phyloP scores from a whole-genome alignment of 129 eudicot species.

The Kitagawia praeruptora region DNA sequence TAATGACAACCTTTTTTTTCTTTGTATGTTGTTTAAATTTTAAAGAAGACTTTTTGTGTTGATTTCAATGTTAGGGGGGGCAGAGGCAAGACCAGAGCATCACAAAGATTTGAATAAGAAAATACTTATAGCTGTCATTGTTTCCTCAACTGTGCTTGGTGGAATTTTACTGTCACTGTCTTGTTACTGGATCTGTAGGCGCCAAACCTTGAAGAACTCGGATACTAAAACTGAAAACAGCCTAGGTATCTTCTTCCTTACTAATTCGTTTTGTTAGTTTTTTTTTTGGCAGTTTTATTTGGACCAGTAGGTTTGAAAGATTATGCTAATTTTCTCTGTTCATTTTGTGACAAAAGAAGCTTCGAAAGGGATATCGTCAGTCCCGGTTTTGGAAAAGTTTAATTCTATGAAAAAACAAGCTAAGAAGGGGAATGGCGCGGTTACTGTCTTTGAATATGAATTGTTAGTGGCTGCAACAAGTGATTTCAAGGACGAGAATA shows the following conservation, averaged over 20 bases:
- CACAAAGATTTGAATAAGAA: constrained; percentile 65
- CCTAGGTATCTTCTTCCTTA: constrained; percentile 34
- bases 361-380: constrained; percentile 53
- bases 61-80: constrained; percentile 30
- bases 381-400: constrained; percentile 57
- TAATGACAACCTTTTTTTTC: background rate
- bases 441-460: constrained; percentile 55
- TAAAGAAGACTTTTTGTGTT: background rate
- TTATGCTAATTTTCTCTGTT: background rate
- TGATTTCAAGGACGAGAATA: constrained; percentile 53
- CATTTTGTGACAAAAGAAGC: constrained; percentile 26
- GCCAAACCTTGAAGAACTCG: constrained; percentile 40
- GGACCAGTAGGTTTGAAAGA: background rate
- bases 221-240: constrained; percentile 23
- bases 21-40: background rate
- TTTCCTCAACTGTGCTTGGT: constrained; percentile 70
- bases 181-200: constrained; percentile 65
- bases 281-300: background rate
- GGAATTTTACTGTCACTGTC: constrained; percentile 50
- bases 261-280: background rate
- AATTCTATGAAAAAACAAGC: constrained; percentile 49
- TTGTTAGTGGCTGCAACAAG: constrained; percentile 68
- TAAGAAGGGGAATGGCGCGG: constrained; percentile 79
- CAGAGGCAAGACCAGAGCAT: constrained; percentile 50
- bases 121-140: constrained; percentile 64